Base-by-base conservation (phyloP, 148 eudicot genomes). In the Spergularia marina region DNA sequence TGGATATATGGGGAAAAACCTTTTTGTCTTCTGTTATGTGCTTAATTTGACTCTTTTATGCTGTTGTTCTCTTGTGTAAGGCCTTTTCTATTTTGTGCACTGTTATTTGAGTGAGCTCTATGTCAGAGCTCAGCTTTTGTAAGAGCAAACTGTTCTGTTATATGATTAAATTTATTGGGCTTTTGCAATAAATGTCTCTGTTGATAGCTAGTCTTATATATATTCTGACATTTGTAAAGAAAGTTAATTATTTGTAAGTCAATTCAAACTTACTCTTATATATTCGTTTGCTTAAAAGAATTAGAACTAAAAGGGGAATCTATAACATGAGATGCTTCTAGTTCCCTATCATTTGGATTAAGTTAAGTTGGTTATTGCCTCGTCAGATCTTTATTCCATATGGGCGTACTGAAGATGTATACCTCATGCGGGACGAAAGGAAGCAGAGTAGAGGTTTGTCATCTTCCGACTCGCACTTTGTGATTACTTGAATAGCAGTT, bases 371-470 rank as follows among this genome's bases (percentile, higher is more conserved):
- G 18, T 51, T 49, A 71, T 66, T 79, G 14, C 21, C 5, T 78
- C 76, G n/a, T 47, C 90, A 95, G 98, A 89, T 95, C 11, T 95
- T 95, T 82, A 78, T 79, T 72, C 92, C 96, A 18, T 95, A 85
- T 82, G 98, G 98, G 73, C 87, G 88, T 69, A 88, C 90, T 59
- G 97, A 95, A 73, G 98, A 95, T 81, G 97, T 95, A 67, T 95
- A 95, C 85, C 94, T 95, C 68, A 90, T 95, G 98, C 98, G 98
- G 66, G 98, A 95, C 85, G 98, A 95, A 77, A 82, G 84, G 81
- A 92, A 87, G 83, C 96, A 92, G 82, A 95, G 97, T 80, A 90
- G 96, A 82, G 98, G 98, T 95, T 82, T 74, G 89, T 77, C 56
- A 11, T 68, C 12, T 59, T 68, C 58, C 21, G 4, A 51, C 57